phyloP scores from a whole-genome alignment of 371 early-diverging fungal genomes.

The Haplosporangium sp. region DNA sequence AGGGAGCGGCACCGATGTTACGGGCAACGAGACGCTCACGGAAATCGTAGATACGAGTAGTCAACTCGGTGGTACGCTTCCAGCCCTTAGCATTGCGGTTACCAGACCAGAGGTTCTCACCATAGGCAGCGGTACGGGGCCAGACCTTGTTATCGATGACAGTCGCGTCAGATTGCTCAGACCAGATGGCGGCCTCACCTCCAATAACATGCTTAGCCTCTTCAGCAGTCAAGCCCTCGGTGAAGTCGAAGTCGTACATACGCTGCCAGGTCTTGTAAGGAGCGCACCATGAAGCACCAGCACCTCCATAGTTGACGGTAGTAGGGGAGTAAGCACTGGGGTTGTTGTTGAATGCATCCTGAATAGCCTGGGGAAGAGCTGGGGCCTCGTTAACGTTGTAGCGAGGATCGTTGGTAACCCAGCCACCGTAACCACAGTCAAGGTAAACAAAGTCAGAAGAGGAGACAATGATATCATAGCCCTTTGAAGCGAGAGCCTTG shows the following conservation, averaged over 20 bases:
- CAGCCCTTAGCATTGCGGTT: constrained; percentile 65
- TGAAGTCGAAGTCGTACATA: constrained; percentile 80
- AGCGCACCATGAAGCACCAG: constrained; percentile 81
- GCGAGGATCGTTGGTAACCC: constrained; percentile 52
- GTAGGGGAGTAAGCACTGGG: constrained; percentile 27
- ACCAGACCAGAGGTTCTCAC: constrained; percentile 83
- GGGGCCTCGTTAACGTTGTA: constrained; percentile 44
- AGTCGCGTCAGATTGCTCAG: constrained; percentile 76
- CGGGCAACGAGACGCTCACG: constrained; percentile 72
- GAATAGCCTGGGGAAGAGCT: constrained; percentile 34
- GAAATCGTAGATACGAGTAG: constrained; percentile 78
- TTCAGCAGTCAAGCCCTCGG: constrained; percentile 63
- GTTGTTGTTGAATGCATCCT: constrained; percentile 37
- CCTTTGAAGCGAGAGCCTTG: constrained; percentile 60
- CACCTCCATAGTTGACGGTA: constrained; percentile 53
- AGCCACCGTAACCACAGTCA: constrained; percentile 77
- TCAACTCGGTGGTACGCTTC: constrained; percentile 70
- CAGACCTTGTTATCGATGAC: constrained; percentile 74
- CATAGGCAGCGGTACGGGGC: constrained; percentile 81
- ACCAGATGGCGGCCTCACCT: constrained; percentile 78
- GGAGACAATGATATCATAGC: constrained; percentile 70
- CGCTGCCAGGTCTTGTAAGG: constrained; percentile 88
- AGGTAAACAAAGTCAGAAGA: constrained; percentile 73
- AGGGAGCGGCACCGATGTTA: constrained; percentile 40
- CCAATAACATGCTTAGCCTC: constrained; percentile 64